These are phyloP conservation scores for Tuber umbilicatum DNA, from an alignment of 495 filamentous ascomycete genomes.

Conservation along the genomic window DNA sequence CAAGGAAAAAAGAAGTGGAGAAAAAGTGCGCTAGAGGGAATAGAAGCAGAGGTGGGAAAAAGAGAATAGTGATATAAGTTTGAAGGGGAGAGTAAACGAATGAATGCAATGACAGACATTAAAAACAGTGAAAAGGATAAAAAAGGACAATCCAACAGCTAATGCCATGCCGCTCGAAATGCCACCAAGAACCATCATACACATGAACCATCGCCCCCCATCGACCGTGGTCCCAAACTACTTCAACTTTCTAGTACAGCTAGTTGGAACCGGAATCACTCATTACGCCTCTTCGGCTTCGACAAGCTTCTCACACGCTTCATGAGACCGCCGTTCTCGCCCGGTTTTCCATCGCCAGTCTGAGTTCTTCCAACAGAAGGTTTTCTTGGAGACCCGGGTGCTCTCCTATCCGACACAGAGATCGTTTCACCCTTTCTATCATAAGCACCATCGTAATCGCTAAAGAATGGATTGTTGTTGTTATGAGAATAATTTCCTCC, in stretches of 20 bases:
- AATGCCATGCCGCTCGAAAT: neutral
- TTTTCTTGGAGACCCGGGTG: slow-evolving; percentile 37
- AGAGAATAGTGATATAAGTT: neutral
- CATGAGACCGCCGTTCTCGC: slow-evolving; percentile 31
- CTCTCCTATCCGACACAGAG: slow-evolving; percentile 48
- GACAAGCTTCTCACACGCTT: slow-evolving; percentile 42
- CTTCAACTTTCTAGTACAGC: neutral
- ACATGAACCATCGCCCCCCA: neutral
- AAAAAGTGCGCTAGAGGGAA: neutral
- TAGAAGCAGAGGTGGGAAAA: neutral
- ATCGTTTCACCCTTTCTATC: slow-evolving; percentile 62
- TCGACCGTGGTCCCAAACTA: neutral
- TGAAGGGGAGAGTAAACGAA: neutral
- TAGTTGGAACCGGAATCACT: slow-evolving; percentile 8
- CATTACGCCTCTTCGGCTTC: slow-evolving; percentile 40
- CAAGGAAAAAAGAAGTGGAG: neutral
- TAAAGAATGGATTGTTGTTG: slow-evolving; percentile 80
- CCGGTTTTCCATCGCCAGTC: slow-evolving; percentile 25
- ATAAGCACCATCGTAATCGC: slow-evolving; percentile 68
- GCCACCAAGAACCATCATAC: neutral
- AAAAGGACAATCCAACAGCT: neutral
- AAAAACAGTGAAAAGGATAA: neutral
- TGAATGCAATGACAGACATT: neutral
- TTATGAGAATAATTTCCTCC: slow-evolving; percentile 31
- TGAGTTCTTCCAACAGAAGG: slow-evolving; percentile 8